Percentiles rank a stretch among this genome's conserved stretches.
Conservation (phyloP, 2,329 filamentous ascomycete species). For the Monilinia aucupariae region DNA sequence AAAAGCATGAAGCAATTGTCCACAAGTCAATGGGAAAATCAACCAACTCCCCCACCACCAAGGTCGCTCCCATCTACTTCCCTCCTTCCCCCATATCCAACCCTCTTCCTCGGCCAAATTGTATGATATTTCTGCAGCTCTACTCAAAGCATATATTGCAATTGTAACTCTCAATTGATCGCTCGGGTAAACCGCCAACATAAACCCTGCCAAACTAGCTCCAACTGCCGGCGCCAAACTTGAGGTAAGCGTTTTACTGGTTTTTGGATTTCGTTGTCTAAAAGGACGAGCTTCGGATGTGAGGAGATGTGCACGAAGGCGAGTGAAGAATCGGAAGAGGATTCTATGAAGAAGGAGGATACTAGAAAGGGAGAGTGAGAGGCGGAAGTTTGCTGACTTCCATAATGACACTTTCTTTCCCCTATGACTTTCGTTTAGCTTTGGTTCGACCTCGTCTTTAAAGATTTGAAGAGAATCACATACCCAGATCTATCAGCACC, state of each 20-base stretch:
- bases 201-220: conserved; percentile 78
- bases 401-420: conserved; percentile 49
- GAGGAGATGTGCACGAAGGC: conserved; percentile 72
- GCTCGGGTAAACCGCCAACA: conserved; percentile 67
- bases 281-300: conserved; percentile 77
- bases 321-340: conserved; percentile 81
- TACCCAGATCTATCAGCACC: conserved; percentile 33
- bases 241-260: conserved; percentile 71
- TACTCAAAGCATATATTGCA: conserved; percentile 74
- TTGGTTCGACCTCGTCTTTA: not conserved
- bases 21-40: conserved; percentile 69
- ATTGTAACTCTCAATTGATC: conserved; percentile 70
- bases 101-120: conserved; percentile 74
- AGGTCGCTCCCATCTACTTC: conserved; percentile 56
- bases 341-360: conserved; percentile 85
- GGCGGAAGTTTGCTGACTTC: conserved; percentile 64
- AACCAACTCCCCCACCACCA: conserved; percentile 85
- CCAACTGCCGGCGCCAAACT: conserved; percentile 83
- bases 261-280: conserved; percentile 72
- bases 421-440: conserved; percentile 21
- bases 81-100: conserved; percentile 56
- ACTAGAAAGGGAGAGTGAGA: conserved; percentile 76
- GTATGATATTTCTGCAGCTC: conserved; percentile 80
- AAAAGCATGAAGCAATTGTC: conserved; percentile 70
- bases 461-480: not conserved